A percentile compares a stretch with the other conserved stretches of the same genome.
Evolutionary conservation across 2,329 filamentous ascomycete species (phyloP).

Genomic region (Claviceps sp.): DNA sequence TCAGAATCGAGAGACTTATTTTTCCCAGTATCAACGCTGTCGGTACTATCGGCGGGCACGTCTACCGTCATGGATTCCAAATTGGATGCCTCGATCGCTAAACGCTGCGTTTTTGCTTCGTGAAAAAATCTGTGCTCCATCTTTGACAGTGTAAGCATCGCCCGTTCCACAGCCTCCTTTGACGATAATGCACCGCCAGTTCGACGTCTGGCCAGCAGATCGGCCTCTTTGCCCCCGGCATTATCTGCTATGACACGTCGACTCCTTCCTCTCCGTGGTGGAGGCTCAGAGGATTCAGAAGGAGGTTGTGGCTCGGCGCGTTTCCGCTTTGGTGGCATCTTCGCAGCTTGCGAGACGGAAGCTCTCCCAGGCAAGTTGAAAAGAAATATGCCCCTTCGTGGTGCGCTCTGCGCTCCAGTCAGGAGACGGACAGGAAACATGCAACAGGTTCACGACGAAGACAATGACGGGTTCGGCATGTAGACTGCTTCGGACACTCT

Average conservation of each 20-base stretch:
- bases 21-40: background rate
- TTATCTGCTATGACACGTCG: conserved; percentile 6
- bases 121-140: conserved; percentile 35
- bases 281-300: conserved; percentile 7
- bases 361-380: background rate
- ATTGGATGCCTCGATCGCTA: conserved; percentile 30
- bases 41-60: background rate
- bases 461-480: background rate
- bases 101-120: conserved; percentile 31
- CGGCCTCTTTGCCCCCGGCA: background rate
- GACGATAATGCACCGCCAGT: background rate
- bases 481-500: background rate
- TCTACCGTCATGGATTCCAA: conserved; percentile 6
- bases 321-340: conserved; percentile 28
- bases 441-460: background rate
- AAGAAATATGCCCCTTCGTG: background rate
- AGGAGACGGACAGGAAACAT: background rate
- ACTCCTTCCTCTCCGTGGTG: conserved; percentile 16
- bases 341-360: background rate
- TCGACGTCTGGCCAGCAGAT: background rate
- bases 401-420: background rate
- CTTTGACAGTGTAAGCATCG: conserved; percentile 30
- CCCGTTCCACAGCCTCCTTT: conserved; percentile 21
- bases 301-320: conserved; percentile 12
- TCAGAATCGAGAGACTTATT: background rate